Evolutionary conservation across 805 yeast species (phyloP), one percentile per base, ranked within the genome.

Genomic region (Cyberlindnera americana): DNA sequence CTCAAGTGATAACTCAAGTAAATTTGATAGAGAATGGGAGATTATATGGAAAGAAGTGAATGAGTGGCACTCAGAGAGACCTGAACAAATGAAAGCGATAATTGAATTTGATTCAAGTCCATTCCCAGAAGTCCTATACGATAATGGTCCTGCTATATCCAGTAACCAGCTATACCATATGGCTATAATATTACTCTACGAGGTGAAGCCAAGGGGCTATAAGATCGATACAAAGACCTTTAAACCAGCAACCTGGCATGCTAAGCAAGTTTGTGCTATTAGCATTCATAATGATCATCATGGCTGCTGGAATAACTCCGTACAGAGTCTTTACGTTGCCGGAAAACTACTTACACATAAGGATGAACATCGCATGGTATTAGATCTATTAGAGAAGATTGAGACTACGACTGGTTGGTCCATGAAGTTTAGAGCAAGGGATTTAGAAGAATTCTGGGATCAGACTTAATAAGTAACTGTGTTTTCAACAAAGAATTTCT

Each of bases 1-100:
- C 10, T 47, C 62, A 16, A 48, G 53, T 23, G 57, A 50, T 6
- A 48, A 48, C 9, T 21, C 25, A 13, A 31, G 37, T 6, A 51
- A 53, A 16, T 69, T 64, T 44, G 67, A 66, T 28, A 47, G 48
- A 13, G 62, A 60, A 27, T 70, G 75, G 74, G 59, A 59, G 36
- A 37, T 45, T 3, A 29, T 69, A 2, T 70, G 74, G 74, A 52
- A 61, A 22, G 67, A 64, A 40, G 43, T 70, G 18, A 53, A 48
- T 26, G 57, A 59, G 17, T 70, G 75, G 75, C 63, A 60, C 33
- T 30, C 40, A 14, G 54, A 60, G 21, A 56, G 72, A 37, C 65
- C 73, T 0, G 50, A 50, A 6, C 54, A 53, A 12, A 60, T 69
- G 64, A 54, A 59, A 30, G 59, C 69, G 3, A 44, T 65, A 15